These are phyloP conservation scores for Lagerstroemia speciosa DNA, from an alignment of 345 rosid species.

Conservation along the genomic window DNA sequence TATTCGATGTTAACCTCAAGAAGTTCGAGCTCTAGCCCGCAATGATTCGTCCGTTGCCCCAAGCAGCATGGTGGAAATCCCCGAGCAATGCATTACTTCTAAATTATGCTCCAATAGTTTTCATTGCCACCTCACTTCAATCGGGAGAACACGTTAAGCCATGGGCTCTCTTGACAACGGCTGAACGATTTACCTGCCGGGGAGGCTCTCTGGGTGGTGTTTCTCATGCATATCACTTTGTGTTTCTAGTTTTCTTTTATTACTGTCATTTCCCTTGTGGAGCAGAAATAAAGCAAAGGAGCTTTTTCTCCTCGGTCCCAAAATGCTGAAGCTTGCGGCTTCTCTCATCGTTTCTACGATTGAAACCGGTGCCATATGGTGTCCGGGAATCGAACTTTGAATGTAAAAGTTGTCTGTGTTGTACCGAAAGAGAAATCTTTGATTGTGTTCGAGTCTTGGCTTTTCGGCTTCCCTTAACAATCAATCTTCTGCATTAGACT, in stretches of 20 bases:
- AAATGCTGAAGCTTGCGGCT: neutral
- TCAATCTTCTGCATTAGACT: neutral
- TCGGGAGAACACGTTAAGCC: neutral
- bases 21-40: conserved; percentile 10
- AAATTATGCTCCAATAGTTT: neutral
- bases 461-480: neutral
- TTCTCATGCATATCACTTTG: too few species aligned
- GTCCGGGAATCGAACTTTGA: neutral
- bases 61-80: neutral
- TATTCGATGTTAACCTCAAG: conserved; percentile 17
- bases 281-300: too few species aligned
- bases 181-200: neutral
- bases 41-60: neutral
- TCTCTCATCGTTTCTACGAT: neutral
- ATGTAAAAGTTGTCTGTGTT: neutral
- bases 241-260: too few species aligned
- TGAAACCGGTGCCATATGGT: neutral
- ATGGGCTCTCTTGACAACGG: neutral
- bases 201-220: neutral
- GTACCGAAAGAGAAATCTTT: neutral
- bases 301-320: neutral
- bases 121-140: neutral
- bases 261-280: too few species aligned
- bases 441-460: neutral
- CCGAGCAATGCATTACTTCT: neutral